A percentile compares a stretch with the other conserved stretches of the same genome.
Conservation (phyloP, 352 stramenopile genomes). For the Globisporangium cystogenes region DNA sequence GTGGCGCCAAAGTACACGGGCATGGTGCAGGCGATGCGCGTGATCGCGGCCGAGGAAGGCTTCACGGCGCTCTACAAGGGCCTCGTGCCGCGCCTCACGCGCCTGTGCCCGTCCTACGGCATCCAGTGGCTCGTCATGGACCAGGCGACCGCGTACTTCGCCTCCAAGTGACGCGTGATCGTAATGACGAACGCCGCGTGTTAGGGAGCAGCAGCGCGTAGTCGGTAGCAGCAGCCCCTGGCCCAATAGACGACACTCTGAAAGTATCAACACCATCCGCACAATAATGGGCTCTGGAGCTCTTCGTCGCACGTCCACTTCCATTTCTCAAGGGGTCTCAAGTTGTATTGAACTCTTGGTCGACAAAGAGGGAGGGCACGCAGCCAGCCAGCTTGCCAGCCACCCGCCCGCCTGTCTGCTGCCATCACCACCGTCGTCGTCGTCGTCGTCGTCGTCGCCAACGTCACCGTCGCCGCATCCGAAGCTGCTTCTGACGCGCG, state of each 20-base stretch:
- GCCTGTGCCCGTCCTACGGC: conserved; percentile 82
- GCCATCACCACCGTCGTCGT: neutral
- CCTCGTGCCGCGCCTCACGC: conserved; percentile 92
- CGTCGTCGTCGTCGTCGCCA: neutral
- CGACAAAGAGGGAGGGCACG: neutral
- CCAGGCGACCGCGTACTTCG: conserved; percentile 71
- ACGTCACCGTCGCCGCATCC: neutral
- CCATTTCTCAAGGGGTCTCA: too few relatives aligned
- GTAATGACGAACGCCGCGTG: neutral
- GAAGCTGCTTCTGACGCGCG: neutral
- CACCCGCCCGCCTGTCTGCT: too few relatives aligned
- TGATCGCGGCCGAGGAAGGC: conserved; percentile 95
- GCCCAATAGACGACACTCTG: too few relatives aligned
- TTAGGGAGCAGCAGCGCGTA: too few relatives aligned
- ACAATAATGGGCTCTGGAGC: too few relatives aligned
- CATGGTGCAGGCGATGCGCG: conserved; percentile 84
- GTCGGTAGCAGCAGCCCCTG: too few relatives aligned
- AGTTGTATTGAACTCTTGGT: conserved; percentile 1
- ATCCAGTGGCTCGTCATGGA: conserved; percentile 89
- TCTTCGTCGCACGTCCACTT: too few relatives aligned
- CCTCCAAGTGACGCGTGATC: conserved; percentile 20
- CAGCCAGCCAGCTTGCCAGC: too few relatives aligned
- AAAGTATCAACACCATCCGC: neutral
- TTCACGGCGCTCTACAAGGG: conserved; percentile 95
- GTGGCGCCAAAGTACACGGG: conserved; percentile 93